These are phyloP conservation scores for Rhizodiscina lignyota DNA, from an alignment of 495 filamentous ascomycete species.

Conservation along the genomic window DNA sequence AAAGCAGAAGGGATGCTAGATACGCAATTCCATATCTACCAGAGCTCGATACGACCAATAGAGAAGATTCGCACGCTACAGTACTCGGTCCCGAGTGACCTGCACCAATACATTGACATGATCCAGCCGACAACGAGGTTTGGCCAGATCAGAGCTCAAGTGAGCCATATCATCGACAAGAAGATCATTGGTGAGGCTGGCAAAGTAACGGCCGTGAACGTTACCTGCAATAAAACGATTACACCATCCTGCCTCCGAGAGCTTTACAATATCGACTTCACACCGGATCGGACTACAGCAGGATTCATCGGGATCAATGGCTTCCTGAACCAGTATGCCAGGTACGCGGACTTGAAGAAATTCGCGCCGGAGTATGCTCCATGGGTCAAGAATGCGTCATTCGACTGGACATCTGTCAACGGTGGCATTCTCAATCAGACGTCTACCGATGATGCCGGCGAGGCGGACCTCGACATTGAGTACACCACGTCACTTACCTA, in stretches of 20 bases:
- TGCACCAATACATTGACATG: slow-evolving; percentile 35
- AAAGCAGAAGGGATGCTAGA: slow-evolving; percentile 19
- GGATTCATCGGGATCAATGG: slow-evolving; percentile 49
- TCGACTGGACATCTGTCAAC: slow-evolving; percentile 44
- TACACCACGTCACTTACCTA: slow-evolving; percentile 43
- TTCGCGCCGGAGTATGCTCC: slow-evolving; percentile 23
- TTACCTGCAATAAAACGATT: slow-evolving; percentile 30
- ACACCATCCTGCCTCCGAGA: slow-evolving; percentile 42
- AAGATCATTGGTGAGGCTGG: slow-evolving; percentile 5
- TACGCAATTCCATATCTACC: slow-evolving; percentile 18
- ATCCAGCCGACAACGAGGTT: slow-evolving; percentile 45
- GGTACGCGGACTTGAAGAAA: slow-evolving; percentile 18
- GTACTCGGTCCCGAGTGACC: slow-evolving; percentile 44
- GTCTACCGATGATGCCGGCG: slow-evolving; percentile 28
- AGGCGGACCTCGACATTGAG: slow-evolving; percentile 68
- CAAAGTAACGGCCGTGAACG: slow-evolving; percentile 4
- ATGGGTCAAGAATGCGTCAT: slow-evolving; percentile 35
- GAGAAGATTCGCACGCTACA: slow-evolving; percentile 33
- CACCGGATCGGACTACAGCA: slow-evolving; percentile 25
- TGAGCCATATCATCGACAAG: slow-evolving; percentile 9
- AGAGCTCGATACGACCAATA: slow-evolving; percentile 5
- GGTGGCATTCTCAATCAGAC: slow-evolving; percentile 20
- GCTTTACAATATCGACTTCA: slow-evolving; percentile 41
- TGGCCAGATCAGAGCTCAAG: slow-evolving; percentile 23
- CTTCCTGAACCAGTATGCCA: slow-evolving; percentile 27